Evolutionary conservation across 345 rosid genomes (phyloP), one percentile per base, ranked within the genome.

Genomic region (Euphorbia peplus): DNA sequence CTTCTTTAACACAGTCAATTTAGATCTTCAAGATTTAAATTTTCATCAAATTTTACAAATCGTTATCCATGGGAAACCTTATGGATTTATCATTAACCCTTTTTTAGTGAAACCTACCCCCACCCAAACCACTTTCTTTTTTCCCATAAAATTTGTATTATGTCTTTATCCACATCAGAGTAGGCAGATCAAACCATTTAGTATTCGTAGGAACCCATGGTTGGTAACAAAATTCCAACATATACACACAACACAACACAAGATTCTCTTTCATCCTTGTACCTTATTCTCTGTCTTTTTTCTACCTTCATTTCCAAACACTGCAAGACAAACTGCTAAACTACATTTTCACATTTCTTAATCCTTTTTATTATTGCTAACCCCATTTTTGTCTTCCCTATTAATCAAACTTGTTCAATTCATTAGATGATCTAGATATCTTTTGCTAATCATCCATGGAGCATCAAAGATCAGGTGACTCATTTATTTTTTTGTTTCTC

Each of bases 401-500:
- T 61, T n/a, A n/a, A n/a, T n/a, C 6, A 59, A 11, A 51, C 16
- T 1, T 13, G 30, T 7, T 52, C 8, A 4, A 41, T 53, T 24
- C 66, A 11, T 21, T 65, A 41, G 32, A 41, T 42, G 1, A 14
- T 41, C 16, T 25, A 3, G 1, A n/a, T 3, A 30, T 64, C 44
- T 39, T 41, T 15, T 46, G 24, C 24, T 24, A 3, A 58, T 73
- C 59, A 66, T 63, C 59, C 66, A 56, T 64, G 78, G 78, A 63
- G 29, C 58, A 74, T 57, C 66, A 63, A 47, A 52, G 53, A 37
- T 68, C 80, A 29, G 84, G 86, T 75, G 56, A 14, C 41, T 13
- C 2, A 47, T 32, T 59, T 8, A 39, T 21, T 61, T 13, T n/a
- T 2, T 13, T 35, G 21, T 41, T 28, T 51, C 2, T 37, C 13